phyloP scores from a whole-genome alignment of 371 early-diverging fungal species.

The Rhizomucor pusillus region DNA sequence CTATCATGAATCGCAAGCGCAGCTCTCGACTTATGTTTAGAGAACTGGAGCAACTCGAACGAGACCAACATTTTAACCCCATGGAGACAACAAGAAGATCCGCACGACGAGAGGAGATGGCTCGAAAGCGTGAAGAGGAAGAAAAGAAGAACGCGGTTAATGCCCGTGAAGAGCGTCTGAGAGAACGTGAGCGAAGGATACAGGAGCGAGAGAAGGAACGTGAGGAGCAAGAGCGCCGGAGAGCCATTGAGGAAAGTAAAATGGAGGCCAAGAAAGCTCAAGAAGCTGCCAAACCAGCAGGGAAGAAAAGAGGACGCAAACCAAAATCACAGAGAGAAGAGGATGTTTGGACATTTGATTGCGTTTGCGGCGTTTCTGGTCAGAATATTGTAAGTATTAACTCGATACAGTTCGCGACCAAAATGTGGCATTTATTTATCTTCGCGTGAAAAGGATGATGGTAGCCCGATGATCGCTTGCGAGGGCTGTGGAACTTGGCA shows the following conservation, averaged over 20 bases:
- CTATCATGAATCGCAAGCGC: conserved; percentile 60
- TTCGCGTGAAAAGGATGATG: conserved; percentile 57
- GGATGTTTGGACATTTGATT: conserved; percentile 55
- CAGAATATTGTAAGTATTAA: conserved; percentile 44
- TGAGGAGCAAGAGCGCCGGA: conserved; percentile 20
- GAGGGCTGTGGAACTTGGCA: conserved; percentile 69
- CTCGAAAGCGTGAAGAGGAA: conserved; percentile 30
- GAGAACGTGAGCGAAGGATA: conserved; percentile 50
- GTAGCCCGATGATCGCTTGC: conserved; percentile 74
- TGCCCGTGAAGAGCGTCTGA: conserved; percentile 49
- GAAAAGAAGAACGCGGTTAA: conserved; percentile 32
- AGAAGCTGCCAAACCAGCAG: neutral
- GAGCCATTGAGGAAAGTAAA: conserved; percentile 13
- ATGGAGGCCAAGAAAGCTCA: conserved; percentile 7
- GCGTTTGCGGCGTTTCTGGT: conserved; percentile 57
- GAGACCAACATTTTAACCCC: conserved; percentile 19
- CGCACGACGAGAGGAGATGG: conserved; percentile 38
- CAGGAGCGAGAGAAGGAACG: conserved; percentile 44
- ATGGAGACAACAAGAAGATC: conserved; percentile 10
- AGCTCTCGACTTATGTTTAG: conserved; percentile 64
- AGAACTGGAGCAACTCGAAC: conserved; percentile 52
- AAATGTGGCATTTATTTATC: too few species aligned
- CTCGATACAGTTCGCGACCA: neutral
- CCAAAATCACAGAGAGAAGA: conserved; percentile 41
- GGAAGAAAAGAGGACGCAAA: conserved; percentile 33